Base-by-base conservation (phyloP, 2,329 filamentous ascomycete species). In the Alternaria rosae region DNA sequence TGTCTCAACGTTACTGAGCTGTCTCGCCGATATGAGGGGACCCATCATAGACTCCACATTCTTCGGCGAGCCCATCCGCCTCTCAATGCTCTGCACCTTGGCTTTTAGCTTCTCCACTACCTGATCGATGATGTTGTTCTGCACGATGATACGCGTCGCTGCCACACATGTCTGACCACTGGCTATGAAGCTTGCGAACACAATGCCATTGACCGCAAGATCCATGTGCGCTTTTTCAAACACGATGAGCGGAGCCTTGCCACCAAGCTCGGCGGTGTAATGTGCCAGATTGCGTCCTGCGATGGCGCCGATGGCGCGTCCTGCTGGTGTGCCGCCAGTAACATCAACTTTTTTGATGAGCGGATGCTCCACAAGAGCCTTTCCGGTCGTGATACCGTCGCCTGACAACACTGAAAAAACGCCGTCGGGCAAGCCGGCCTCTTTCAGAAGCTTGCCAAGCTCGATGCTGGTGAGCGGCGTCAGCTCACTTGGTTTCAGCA, bases 41-140 rank as follows among this genome's bases (percentile, higher is more conserved):
- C 89, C 89, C 85, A 91, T 91, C 76, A 86, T 86, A 0, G 86
- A 89, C 2, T 82, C 82, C 0, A 80, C 78, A 57, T 90, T 87
- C 4, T 76, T 80, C 0, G 88, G 88, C 5, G 84, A 82, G 1
- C 88, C 88, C 74, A 90, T 87, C 5, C 85, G 82, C 4, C 79
- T 73, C 0, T 80, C 70, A 28, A 88, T 86, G 6, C 83, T 85
- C n/a, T 86, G 81, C 3, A 86, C 72, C 57, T 80, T 82, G 15
- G 61, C 65, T 51, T 82, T 76, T 20, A 82, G 66, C 23, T 79
- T 80, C 6, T 76, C 64, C 8, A 85, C 71, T 0, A 80, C 72
- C 4, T 80, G 72, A 21, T 70, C 67, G 11, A 82, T 73, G 9
- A 86, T 81, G 5, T 71, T 78, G 17, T 78, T 76, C 47, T 87